Base-by-base conservation (phyloP, 331 rosid species). In the Saraca asoca region DNA sequence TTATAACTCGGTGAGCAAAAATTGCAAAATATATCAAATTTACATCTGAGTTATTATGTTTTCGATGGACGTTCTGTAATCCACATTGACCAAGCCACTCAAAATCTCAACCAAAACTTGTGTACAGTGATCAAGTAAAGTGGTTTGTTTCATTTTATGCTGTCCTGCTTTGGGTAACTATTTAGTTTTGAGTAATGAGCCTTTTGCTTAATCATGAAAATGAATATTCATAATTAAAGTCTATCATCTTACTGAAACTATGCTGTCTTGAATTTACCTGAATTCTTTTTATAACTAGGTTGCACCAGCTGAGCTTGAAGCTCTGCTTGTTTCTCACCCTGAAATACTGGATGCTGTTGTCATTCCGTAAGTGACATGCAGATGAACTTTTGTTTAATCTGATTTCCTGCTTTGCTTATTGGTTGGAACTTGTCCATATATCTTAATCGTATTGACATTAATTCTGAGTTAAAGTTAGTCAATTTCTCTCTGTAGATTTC, bases 231-330 rank as follows among this genome's bases (percentile, higher is more conserved):
- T 15, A 49, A 18, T 58, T 17, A 50, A 16, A 16, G 35, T 24
- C 18, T 65, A 11, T 62, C 56, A 38, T 56, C 58, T 56, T 12
- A 9, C 57, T 35, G 50, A 61, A 61, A 37, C 20, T 7, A 39
- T 3, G 31, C 2, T 24, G 60, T 48, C 9, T 48, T 42, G 2
- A 24, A 39, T 51, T 46, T 52, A 9, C 9, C 48, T 56, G 35
- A 33, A 37, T 7, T 20, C 1, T 50, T 78, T 24, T 1, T 24
- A 12, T 59, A 56, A 51, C 44, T 78, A 88, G 97, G 94, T 91
- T 74, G 97, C 97, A 5, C 97, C 97, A 43, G 96, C 97, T 19
- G 97, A 88, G 71, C 91, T 91, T 38, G 97, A 91, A 82, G 95
- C 89, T 35, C 81, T 88, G 63, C 89, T 91, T 34, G 80, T 91